These are phyloP conservation scores for Decorospora gaudefroyi DNA, from an alignment of 2,329 filamentous ascomycete genomes.

Conservation along the genomic window DNA sequence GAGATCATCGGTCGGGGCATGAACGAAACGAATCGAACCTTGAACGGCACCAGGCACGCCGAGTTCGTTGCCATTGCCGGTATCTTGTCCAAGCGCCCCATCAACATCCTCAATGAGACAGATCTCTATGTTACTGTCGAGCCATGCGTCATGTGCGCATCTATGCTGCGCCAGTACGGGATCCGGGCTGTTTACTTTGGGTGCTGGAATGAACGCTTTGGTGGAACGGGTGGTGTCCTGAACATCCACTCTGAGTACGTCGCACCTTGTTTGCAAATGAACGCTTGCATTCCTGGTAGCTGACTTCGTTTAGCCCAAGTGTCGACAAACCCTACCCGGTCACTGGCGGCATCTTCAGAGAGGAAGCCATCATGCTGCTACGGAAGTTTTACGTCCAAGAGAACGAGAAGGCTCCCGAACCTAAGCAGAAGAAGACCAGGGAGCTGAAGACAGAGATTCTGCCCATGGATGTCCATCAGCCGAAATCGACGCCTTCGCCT, in stretches of 20 bases:
- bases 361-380: constrained; percentile 90
- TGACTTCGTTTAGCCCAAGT: constrained; percentile 56
- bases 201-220: constrained; percentile 94
- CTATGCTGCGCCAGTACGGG: constrained; percentile 82
- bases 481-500: constrained; percentile 37
- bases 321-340: constrained; percentile 80
- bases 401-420: constrained; percentile 79
- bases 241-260: constrained; percentile 74
- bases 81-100: constrained; percentile 66
- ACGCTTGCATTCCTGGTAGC: neutral
- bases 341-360: constrained; percentile 83
- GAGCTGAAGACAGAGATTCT: constrained; percentile 65
- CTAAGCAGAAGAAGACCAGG: constrained; percentile 66
- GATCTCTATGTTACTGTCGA: constrained; percentile 96
- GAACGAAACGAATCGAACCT: constrained; percentile 78
- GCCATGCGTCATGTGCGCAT: constrained; percentile 98
- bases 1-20: constrained; percentile 85
- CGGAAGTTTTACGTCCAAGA: constrained; percentile 97
- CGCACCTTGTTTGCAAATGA: neutral
- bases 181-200: constrained; percentile 94
- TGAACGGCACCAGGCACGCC: constrained; percentile 81
- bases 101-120: constrained; percentile 70
- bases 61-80: constrained; percentile 85
- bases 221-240: constrained; percentile 91
- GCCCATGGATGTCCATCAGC: constrained; percentile 51